A percentile compares a stretch with the other conserved stretches of the same genome.
These are phyloP conservation scores for Penicillium macrosclerotiorum DNA, from an alignment of 495 filamentous ascomycete genomes.

Conservation along the genomic window DNA sequence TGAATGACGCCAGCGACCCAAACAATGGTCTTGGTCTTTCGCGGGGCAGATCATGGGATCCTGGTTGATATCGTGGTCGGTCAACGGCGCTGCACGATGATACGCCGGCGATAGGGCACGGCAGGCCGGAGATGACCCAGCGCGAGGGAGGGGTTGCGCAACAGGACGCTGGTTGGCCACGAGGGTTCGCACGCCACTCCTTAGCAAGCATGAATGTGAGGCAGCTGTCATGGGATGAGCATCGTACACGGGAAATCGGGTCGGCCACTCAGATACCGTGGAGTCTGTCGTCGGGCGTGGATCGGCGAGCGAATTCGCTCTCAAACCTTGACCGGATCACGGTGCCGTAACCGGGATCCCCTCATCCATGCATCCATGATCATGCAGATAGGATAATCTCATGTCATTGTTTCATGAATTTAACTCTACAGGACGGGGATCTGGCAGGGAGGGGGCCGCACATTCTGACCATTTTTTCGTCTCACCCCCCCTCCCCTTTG, in stretches of 20 bases:
- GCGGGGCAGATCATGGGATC: slow-evolving; percentile 17
- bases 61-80: neutral
- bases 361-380: no score
- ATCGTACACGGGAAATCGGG: neutral
- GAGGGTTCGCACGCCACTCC: slow-evolving; percentile 26
- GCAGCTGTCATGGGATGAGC: slow-evolving; percentile 19
- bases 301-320: slow-evolving; percentile 9
- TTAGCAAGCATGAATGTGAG: slow-evolving; percentile 3
- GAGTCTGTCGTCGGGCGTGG: neutral
- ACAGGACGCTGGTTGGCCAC: slow-evolving; percentile 21
- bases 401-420: no score
- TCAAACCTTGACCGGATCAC: slow-evolving; percentile 10
- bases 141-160: slow-evolving; percentile 10
- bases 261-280: slow-evolving; percentile 4
- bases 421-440: no score
- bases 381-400: no score
- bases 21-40: neutral
- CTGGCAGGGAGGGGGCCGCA: no score
- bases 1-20: neutral
- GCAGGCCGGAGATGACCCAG: neutral
- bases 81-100: slow-evolving; percentile 14
- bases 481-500: no score
- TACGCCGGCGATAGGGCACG: slow-evolving; percentile 15
- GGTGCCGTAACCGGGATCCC: slow-evolving; percentile 4
- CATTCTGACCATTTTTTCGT: no score